phyloP scores from a whole-genome alignment of 208 protist genomes.

The Herpetomonas samuelpessoai region DNA sequence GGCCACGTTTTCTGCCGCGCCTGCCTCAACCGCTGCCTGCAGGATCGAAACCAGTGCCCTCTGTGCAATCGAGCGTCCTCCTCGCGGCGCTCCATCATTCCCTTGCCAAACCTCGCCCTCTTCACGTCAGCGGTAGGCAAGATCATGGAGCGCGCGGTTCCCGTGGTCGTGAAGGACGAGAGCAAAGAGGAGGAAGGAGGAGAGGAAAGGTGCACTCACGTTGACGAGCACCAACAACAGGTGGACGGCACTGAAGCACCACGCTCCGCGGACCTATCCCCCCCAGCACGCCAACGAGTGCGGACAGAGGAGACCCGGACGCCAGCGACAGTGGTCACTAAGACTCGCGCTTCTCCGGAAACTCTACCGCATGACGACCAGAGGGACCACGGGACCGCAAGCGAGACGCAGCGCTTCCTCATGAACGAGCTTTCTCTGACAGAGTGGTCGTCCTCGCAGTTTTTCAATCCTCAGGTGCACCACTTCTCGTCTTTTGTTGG shows the following conservation, averaged over 20 bases:
- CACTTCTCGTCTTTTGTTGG: too few species aligned
- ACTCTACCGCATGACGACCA: not conserved
- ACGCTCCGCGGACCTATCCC: too few species aligned
- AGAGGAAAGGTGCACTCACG: too few species aligned
- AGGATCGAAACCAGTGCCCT: constrained; percentile 54
- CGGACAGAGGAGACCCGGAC: too few species aligned
- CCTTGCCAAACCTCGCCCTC: constrained; percentile 46
- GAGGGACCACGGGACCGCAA: not conserved
- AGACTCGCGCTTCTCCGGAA: not conserved
- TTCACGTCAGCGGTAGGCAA: constrained; percentile 39
- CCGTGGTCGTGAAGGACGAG: too few species aligned
- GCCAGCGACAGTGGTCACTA: not conserved
- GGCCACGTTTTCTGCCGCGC: constrained; percentile 65
- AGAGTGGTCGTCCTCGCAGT: not conserved
- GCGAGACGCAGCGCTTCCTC: constrained; percentile 19
- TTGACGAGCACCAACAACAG: too few species aligned
- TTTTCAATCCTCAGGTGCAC: not conserved
- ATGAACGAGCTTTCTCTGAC: constrained; percentile 1
- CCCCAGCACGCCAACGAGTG: too few species aligned
- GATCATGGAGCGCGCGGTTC: constrained; percentile 13
- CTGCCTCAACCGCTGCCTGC: constrained; percentile 49
- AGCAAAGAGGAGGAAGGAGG: constrained; percentile 1
- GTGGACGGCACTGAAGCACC: too few species aligned
- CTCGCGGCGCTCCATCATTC: constrained; percentile 16
- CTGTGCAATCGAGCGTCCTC: constrained; percentile 60